Percentiles rank a stretch among this genome's conserved stretches.
Conservation (phyloP, 768 basidiomycete genomes). For the Boletus patriciae region DNA sequence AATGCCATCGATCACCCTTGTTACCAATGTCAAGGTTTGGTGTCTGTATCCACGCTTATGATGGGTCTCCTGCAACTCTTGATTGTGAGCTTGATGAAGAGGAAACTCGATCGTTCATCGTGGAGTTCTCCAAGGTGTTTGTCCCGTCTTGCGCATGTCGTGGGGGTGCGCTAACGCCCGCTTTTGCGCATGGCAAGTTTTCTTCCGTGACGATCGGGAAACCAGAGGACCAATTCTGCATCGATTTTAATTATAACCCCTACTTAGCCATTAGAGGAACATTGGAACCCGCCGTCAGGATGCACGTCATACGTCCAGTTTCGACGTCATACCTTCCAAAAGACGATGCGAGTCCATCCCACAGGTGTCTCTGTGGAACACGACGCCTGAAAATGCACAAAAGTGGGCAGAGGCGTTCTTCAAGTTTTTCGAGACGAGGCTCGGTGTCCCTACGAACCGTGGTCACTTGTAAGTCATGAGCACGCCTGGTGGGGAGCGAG, state of each 20-base stretch:
- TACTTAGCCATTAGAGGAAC: constrained; percentile 56
- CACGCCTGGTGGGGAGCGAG: not conserved
- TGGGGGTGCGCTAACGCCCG: not conserved
- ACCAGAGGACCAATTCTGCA: constrained; percentile 51
- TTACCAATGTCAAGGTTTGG: constrained; percentile 36
- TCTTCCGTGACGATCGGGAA: constrained; percentile 51
- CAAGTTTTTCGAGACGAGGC: constrained; percentile 50
- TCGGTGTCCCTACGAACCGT: constrained; percentile 48
- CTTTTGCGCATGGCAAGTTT: constrained; percentile 20
- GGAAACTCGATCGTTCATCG: not conserved
- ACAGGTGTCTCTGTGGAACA: constrained; percentile 58
- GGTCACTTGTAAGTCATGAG: constrained; percentile 51
- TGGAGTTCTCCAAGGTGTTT: constrained; percentile 1
- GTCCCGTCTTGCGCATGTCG: not conserved
- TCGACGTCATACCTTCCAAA: not conserved
- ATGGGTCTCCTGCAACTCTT: not conserved
- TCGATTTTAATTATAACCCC: constrained; percentile 55
- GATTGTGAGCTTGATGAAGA: constrained; percentile 3
- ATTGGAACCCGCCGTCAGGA: constrained; percentile 60
- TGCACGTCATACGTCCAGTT: constrained; percentile 23
- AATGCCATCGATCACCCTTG: constrained; percentile 38
- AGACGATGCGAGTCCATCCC: not conserved
- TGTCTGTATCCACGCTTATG: not conserved
- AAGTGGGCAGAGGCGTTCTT: constrained; percentile 55
- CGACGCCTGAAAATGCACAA: constrained; percentile 47